Evolutionary conservation across 2,329 filamentous ascomycete genomes (phyloP).

Genomic region (Ceratocystis cubensis): DNA sequence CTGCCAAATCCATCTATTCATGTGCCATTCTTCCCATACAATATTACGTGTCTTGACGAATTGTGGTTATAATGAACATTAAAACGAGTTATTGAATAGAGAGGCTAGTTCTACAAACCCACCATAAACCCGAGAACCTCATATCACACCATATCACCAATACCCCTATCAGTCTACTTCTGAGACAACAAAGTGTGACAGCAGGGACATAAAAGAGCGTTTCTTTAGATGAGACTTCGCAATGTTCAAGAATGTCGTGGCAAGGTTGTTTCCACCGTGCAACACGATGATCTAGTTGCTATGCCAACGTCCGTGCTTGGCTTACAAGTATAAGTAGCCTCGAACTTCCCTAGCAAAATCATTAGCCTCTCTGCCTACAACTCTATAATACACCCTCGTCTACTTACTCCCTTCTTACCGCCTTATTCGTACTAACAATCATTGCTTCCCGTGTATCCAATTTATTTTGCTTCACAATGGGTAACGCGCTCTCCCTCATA

Average conservation of each 20-base stretch:
- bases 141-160: too few relatives aligned
- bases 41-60: not conserved
- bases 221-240: not conserved
- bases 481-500: conserved; percentile 17
- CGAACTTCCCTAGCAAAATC: not conserved
- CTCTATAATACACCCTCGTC: not conserved
- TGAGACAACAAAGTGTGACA: not conserved
- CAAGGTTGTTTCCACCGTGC: not conserved
- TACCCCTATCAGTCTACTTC: not conserved
- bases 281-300: not conserved
- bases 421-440: not conserved
- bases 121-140: not conserved
- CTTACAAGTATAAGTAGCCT: not conserved
- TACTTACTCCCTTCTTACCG: not conserved
- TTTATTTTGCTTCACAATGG: conserved; percentile 10
- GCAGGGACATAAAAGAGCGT: not conserved
- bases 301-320: not conserved
- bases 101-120: not conserved
- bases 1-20: not conserved
- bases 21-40: not conserved
- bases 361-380: not conserved
- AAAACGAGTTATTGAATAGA: not conserved
- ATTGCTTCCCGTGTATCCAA: not conserved
- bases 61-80: not conserved
- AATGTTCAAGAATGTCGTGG: not conserved